phyloP scores from a whole-genome alignment of 2,329 filamentous ascomycete species.

The Fusarium pseudoanthophilum region DNA sequence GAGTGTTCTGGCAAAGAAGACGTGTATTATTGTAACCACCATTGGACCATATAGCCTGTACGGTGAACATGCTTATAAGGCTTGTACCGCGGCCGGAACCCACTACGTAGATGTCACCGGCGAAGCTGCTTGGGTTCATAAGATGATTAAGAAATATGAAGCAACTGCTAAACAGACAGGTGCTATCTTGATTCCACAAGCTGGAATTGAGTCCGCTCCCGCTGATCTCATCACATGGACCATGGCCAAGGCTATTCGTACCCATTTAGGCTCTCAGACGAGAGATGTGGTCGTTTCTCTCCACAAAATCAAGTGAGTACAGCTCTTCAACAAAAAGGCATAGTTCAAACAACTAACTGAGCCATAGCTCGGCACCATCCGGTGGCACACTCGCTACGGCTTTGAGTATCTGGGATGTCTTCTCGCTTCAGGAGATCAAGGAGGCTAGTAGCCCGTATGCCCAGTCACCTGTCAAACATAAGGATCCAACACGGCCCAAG shows the following conservation, averaged over 20 bases:
- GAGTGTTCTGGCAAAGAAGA: constrained; percentile 63
- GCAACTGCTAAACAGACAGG: constrained; percentile 62
- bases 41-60: constrained; percentile 69
- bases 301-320: constrained; percentile 53
- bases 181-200: constrained; percentile 70
- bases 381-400: constrained; percentile 77
- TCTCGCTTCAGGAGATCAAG: constrained; percentile 59
- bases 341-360: constrained; percentile 9
- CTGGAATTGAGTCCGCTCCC: constrained; percentile 70
- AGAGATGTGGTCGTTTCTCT: constrained; percentile 65
- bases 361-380: constrained; percentile 56
- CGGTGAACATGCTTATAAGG: constrained; percentile 69
- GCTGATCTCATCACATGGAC: constrained; percentile 68
- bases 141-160: constrained; percentile 71
- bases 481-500: constrained; percentile 44
- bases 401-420: constrained; percentile 67
- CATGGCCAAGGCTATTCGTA: constrained; percentile 62
- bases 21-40: constrained; percentile 65
- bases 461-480: constrained; percentile 65
- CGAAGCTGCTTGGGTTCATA: constrained; percentile 66
- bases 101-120: constrained; percentile 74
- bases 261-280: constrained; percentile 60
- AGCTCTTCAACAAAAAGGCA: background rate
- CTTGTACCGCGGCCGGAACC: constrained; percentile 70
- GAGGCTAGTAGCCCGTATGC: constrained; percentile 62